Base-by-base conservation (phyloP, 192 early-diverging fungal genomes). In the Irineochytrium annulatum region DNA sequence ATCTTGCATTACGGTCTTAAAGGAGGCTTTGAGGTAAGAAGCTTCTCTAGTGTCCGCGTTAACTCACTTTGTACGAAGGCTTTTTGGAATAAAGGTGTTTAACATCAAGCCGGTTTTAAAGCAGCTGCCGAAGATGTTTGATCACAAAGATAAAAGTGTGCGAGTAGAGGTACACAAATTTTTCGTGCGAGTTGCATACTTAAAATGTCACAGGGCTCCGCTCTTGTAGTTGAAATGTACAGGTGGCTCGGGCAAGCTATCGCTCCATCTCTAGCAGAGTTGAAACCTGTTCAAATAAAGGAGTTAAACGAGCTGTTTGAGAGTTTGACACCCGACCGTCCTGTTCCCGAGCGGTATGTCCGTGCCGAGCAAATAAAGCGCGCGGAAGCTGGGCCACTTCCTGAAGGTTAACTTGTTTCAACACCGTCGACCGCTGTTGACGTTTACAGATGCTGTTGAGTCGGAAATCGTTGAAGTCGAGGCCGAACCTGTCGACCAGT, bases 261-360 rank as follows among this genome's bases (percentile, higher is more conserved):
- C 29, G 70, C 45, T 43, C 74, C 81, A 52, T 90, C 84, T 49
- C 67, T 99, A 34, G 77, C 77, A 28, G 90, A 96, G 5, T 66
- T 99, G 62, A 94, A 97, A 55, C 95, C 97, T 0, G 92, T 99
- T 2, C 91, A 97, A 69, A 69, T 82, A 2, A 96, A 96, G 70
- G 96, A 99, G 46, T 74, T 99, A 3, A 80, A 91, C 56, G 83
- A 92, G 34, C 86, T 81, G 39, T 99, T 97, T 70, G 82, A 82
- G 20, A 78, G 78, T 29, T 57, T 89, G 31, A 84, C 89, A 0
- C 60, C 60, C 1, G 87, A 80, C 17, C 74, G 82, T 55, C 74
- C 87, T 3, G 67, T 63, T 20, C 90, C 89, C 39, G 62, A 76
- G 43, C 83, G 91, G 32, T 72, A 94, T 28, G 72, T 94, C 29